Evolutionary conservation across 192 early-diverging fungal genomes (phyloP).

Genomic region (Chytriomyces sp.): DNA sequence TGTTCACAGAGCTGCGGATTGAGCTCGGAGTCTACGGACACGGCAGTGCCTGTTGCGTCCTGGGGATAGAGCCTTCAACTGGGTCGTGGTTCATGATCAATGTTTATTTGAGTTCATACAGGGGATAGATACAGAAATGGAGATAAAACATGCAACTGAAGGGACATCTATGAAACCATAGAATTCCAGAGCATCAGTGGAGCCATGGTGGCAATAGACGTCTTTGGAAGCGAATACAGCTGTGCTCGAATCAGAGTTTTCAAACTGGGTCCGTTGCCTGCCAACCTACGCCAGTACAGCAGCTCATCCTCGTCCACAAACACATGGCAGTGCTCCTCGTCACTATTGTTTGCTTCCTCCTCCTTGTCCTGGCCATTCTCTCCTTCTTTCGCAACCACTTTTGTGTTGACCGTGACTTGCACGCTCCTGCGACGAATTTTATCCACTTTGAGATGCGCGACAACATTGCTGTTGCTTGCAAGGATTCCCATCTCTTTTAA

Average conservation of each 20-base stretch:
- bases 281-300: neutral
- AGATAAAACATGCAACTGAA: too few relatives aligned
- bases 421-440: neutral
- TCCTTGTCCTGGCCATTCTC: neutral
- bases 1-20: too few relatives aligned
- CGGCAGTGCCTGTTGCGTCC: too few relatives aligned
- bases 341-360: neutral
- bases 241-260: neutral
- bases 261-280: neutral
- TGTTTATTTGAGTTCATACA: too few relatives aligned
- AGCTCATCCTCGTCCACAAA: neutral
- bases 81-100: too few relatives aligned
- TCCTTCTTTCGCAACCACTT: neutral
- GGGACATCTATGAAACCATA: too few relatives aligned
- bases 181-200: neutral
- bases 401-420: neutral
- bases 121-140: too few relatives aligned
- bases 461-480: neutral
- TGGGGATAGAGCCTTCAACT: too few relatives aligned
- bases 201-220: neutral
- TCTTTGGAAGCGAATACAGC: neutral
- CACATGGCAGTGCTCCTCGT: neutral
- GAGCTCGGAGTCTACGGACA: too few relatives aligned
- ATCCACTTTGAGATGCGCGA: neutral
- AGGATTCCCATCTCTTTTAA: neutral